Evolutionary conservation across 495 filamentous ascomycete species (phyloP), one percentile per base, ranked within the genome.

Genomic region (Aspergillus wentii): DNA sequence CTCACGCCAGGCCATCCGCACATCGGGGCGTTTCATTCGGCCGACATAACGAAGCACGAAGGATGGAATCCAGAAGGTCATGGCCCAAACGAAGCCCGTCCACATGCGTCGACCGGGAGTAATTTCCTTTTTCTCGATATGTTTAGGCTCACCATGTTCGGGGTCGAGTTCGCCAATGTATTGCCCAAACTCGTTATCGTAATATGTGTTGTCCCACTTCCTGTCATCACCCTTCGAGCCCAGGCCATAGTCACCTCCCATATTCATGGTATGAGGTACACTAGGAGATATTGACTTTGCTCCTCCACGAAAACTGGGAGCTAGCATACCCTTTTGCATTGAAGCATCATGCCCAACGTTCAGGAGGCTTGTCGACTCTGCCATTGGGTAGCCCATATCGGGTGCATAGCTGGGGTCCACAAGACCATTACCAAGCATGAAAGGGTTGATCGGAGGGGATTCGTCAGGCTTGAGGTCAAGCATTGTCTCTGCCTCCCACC

Each of bases 401-500:
- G 52, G 44, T 7, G 61, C 45, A 16, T 49, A 41, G 14, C 50
- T 49, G 10, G 50, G 25, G 22, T 69, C 65, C 15, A 65, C 55
- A 48, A 62, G 51, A 17, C 40, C 43, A 27, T 48, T 56, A 3
- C 57, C 56, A 37, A 59, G 63, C 42, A 56, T 52, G 41, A 64
- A 56, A 30, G 62, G 46, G 37, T 61, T 51, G 22, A 46, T n/a
- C 9, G 34, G 9, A 10, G 57, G 48, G 11, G 37, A 42, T 8
- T 66, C 64, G n/a, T 66, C 64, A 1, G 85, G 80, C 59, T 94
- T 94, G 40, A 96, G 62, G 55, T 98, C 92, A 18, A 97, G 80
- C 86, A 95, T 95, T 41, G 79, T 85, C 61, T 98, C 92, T 8
- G 90, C 90, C 61, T 97, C 94, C 90, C 92, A 95, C 92, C 92